Evolutionary conservation across 257 asterid genomes (phyloP).

Genomic region (Scutellaria baicalensis): DNA sequence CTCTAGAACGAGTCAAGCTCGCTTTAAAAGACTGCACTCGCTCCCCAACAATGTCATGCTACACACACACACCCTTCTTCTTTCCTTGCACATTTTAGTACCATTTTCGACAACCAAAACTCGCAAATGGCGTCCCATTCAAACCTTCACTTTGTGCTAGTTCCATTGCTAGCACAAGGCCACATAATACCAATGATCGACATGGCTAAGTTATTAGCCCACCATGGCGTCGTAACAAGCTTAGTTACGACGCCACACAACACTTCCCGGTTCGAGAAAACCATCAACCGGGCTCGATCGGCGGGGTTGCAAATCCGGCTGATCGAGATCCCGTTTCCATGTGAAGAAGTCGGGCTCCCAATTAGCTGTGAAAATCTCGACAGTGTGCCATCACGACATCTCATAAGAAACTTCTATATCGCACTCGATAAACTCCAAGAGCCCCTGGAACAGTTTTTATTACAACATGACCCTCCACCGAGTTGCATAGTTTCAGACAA

Average conservation of each 20-base stretch:
- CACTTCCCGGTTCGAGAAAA: conserved; percentile 29
- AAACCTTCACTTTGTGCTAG: conserved; percentile 43
- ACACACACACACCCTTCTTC: background rate
- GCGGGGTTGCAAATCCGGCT: conserved; percentile 35
- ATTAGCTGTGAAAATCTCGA: conserved; percentile 69
- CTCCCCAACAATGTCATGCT: background rate
- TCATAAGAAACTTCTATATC: conserved; percentile 36
- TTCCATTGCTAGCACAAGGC: conserved; percentile 74
- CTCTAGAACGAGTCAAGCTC: conserved; percentile 17
- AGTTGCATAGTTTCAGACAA: conserved; percentile 80
- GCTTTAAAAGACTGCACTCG: conserved; percentile 1
- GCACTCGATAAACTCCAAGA: conserved; percentile 42
- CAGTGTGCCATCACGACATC: conserved; percentile 54
- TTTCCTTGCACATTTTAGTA: no score
- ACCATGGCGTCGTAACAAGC: conserved; percentile 45
- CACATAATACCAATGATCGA: conserved; percentile 79
- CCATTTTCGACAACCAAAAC: no score
- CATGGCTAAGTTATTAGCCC: conserved; percentile 55
- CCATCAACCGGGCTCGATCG: conserved; percentile 35
- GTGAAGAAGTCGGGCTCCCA: conserved; percentile 53
- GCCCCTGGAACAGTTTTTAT: conserved; percentile 38
- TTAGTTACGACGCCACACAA: conserved; percentile 60
- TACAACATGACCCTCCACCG: conserved; percentile 29
- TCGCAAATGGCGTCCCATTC: background rate
- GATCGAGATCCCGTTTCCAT: conserved; percentile 54